phyloP scores from a whole-genome alignment of 108 stramenopile species.

The Ochromonas danica region DNA sequence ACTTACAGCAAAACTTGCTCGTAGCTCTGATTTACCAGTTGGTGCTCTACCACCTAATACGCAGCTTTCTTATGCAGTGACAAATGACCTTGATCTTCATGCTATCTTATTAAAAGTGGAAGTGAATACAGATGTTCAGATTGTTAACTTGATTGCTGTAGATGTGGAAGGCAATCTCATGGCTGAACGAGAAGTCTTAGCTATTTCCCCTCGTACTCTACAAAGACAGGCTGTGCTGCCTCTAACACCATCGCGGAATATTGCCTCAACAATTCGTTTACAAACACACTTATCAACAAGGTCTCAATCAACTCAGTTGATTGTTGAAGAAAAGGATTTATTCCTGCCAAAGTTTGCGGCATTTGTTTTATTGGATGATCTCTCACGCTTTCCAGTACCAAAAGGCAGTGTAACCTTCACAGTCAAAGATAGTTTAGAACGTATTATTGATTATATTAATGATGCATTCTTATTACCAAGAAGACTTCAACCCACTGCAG shows the following conservation, averaged over 20 bases:
- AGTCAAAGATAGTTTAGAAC: neutral
- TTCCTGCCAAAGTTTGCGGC: constrained; percentile 47
- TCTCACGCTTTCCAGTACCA: neutral
- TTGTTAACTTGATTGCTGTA: constrained; percentile 44
- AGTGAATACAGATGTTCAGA: constrained; percentile 42
- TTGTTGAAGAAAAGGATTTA: constrained; percentile 50
- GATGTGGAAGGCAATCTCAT: constrained; percentile 54
- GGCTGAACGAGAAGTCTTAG: constrained; percentile 36
- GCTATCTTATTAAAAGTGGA: constrained; percentile 38
- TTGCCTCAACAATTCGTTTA: constrained; percentile 12
- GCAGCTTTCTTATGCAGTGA: constrained; percentile 26
- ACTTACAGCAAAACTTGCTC: constrained; percentile 4
- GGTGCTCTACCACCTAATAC: constrained; percentile 49
- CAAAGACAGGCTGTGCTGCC: neutral
- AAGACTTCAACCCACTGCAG: too few relatives aligned
- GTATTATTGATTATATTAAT: neutral
- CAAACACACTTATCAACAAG: constrained; percentile 54
- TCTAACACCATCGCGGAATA: constrained; percentile 25
- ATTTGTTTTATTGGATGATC: constrained; percentile 3
- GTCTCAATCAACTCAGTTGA: constrained; percentile 37
- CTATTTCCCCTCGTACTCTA: neutral
- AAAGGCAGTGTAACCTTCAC: neutral
- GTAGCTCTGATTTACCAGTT: neutral
- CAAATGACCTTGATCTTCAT: neutral
- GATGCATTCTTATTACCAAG: neutral